These are phyloP conservation scores for Logfia minima DNA, from an alignment of 129 eudicot genomes.

Conservation along the genomic window DNA sequence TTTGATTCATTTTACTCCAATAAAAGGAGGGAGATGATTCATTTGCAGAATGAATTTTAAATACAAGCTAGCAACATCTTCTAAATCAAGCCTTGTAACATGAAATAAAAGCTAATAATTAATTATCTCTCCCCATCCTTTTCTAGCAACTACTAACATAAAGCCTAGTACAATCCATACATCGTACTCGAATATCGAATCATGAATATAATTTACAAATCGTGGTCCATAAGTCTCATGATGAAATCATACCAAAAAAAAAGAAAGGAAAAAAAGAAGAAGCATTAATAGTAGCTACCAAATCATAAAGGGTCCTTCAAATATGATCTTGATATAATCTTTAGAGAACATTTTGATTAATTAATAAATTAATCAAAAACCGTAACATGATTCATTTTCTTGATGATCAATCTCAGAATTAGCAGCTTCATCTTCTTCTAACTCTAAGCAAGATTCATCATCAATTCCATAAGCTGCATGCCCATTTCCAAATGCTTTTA, in stretches of 20 bases:
- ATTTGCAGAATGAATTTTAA: not conserved
- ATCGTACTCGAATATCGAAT: conserved; percentile 23
- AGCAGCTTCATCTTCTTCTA: conserved; percentile 65
- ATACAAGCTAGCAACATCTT: not conserved
- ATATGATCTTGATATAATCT: conserved; percentile 21
- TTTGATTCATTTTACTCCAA: not conserved
- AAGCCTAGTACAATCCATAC: conserved; percentile 22
- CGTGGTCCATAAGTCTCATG: conserved; percentile 17
- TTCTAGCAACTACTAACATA: conserved; percentile 31
- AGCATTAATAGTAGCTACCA: conserved; percentile 23
- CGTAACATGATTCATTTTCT: conserved; percentile 31
- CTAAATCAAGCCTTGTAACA: conserved; percentile 16
- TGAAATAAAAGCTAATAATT: conserved; percentile 19
- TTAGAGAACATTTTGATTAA: not conserved
- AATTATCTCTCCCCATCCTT: conserved; percentile 20
- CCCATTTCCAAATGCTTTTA: conserved; percentile 79
- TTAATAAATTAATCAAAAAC: not conserved
- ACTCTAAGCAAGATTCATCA: conserved; percentile 44
- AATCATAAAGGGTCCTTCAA: conserved; percentile 15
- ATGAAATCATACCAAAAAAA: conserved; percentile 2
- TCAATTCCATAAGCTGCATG: conserved; percentile 73
- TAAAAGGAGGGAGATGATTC: not conserved
- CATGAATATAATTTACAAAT: conserved; percentile 16
- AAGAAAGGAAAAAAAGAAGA: too few relatives aligned
- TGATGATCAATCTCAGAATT: conserved; percentile 59